Evolutionary conservation across 2,329 filamentous ascomycete species (phyloP), one percentile per base, ranked within the genome.

Genomic region (Aureobasidium mangrovei): DNA sequence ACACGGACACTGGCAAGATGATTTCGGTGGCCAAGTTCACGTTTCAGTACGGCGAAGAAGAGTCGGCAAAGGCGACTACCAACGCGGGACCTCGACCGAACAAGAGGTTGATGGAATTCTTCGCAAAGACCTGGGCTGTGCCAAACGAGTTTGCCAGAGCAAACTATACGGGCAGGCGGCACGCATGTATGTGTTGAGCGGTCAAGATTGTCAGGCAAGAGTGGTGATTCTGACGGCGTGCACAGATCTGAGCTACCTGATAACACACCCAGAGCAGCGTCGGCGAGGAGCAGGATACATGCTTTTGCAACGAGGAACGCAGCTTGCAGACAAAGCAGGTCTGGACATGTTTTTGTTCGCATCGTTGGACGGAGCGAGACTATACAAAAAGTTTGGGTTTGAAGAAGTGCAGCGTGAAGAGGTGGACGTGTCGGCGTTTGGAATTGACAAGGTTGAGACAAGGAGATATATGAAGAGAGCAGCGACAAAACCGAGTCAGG

Each of bases 261-360:
- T 59, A 7, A 73, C 70, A 26, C 64, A 68, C 56, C 71, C 71
- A 0, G 60, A 66, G 2, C 64, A 73, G n/a, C 69, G 70, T 31
- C 59, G 66, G 0, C 65, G 67, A 9, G 72, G 72, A 1, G 72
- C 71, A 4, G 72, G 62, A 3, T 64, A 46, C 7, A 59, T 73
- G 56, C 56, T 74, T 24, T 45, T 74, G 29, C 56, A 67, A 18
- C 69, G 66, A 65, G 71, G 69, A 3, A 42, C 69, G 10, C 57
- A 66, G 6, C 64, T 66, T 38, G 72, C 71, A 24, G 72, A 74
- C 56, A 55, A 62, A 33, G 62, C 64, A 26, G 67, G 67, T 0
- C 51, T 58, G 18, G 49, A 53, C 41, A 54, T 47, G 18, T 56
- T 40, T 26, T 36, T 56, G 5, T 42, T 54, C 26, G 48, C 57